These are phyloP conservation scores for Argentina anserina DNA, from an alignment of 306 rosid species.

Conservation along the genomic window DNA sequence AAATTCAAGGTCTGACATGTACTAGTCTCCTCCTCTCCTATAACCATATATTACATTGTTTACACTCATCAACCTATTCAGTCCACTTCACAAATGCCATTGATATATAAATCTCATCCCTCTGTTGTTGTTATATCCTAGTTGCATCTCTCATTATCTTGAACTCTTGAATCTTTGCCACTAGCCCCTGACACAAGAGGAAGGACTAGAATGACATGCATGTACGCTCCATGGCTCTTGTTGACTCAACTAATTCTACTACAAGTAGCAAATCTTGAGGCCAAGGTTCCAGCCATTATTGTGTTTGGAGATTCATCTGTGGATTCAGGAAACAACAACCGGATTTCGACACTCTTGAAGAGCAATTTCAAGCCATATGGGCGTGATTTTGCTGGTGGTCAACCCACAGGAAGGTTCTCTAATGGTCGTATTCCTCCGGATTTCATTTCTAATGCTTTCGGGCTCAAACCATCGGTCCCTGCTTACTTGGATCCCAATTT, in stretches of 20 bases:
- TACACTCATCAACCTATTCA: not conserved
- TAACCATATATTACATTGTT: not conserved
- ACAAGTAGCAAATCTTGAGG: slow-evolving; percentile 6
- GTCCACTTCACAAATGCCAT: not conserved
- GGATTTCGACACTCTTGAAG: slow-evolving; percentile 27
- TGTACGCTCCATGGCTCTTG: slow-evolving; percentile 22
- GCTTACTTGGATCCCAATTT: slow-evolving; percentile 46
- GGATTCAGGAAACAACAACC: slow-evolving; percentile 51
- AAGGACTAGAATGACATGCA: slow-evolving; percentile 13
- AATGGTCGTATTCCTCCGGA: slow-evolving; percentile 47
- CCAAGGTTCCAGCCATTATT: slow-evolving; percentile 40
- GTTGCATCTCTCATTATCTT: not conserved
- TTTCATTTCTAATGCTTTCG: slow-evolving; percentile 39
- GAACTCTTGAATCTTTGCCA: not conserved
- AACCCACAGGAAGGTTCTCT: slow-evolving; percentile 43
- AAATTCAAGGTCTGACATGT: not conserved
- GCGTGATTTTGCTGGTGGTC: slow-evolving; percentile 40
- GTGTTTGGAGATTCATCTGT: slow-evolving; percentile 57
- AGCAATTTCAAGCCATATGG: slow-evolving; percentile 51
- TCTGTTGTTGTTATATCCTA: not conserved
- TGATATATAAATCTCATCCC: not conserved
- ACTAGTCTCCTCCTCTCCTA: not conserved
- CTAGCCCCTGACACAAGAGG: not conserved
- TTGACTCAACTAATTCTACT: not conserved
- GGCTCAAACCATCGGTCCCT: slow-evolving; percentile 37